Percentiles rank a stretch among this genome's conserved stretches.
phyloP scores from a whole-genome alignment of 2,329 filamentous ascomycete species.

The Talaromyces sp. region DNA sequence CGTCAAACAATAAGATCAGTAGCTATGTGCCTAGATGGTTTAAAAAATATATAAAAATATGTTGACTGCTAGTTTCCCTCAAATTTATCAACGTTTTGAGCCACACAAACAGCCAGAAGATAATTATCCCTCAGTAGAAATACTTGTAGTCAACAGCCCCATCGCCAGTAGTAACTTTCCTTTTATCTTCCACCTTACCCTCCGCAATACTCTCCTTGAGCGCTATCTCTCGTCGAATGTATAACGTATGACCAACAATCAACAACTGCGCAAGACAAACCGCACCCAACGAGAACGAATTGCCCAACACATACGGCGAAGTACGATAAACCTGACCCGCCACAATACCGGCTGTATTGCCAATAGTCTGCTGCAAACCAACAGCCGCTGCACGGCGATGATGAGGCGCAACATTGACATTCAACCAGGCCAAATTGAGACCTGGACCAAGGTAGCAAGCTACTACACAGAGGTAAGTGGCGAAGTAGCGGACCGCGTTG shows the following conservation, averaged over 20 bases:
- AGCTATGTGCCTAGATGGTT: background rate
- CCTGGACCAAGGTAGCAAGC: constrained; percentile 50
- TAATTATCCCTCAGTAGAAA: constrained; percentile 30
- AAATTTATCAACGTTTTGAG: background rate
- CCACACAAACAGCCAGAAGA: background rate
- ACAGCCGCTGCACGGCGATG: constrained; percentile 49
- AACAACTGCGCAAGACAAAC: constrained; percentile 35
- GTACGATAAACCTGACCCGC: constrained; percentile 46
- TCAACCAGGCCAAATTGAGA: constrained; percentile 47
- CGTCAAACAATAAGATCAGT: background rate
- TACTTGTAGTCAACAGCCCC: constrained; percentile 49
- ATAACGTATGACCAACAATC: constrained; percentile 41
- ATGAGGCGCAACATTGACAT: constrained; percentile 48
- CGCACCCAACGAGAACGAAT: constrained; percentile 37
- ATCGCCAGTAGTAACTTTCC: constrained; percentile 48
- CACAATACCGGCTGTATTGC: constrained; percentile 49
- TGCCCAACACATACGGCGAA: constrained; percentile 36
- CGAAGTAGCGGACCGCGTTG: constrained; percentile 50
- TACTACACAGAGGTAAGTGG: constrained; percentile 48
- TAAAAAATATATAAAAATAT: background rate
- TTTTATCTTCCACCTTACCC: constrained; percentile 44
- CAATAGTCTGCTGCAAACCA: constrained; percentile 47
- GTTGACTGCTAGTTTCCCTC: background rate
- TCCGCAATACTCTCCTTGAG: constrained; percentile 38
- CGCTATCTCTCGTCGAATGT: constrained; percentile 42